phyloP scores from a whole-genome alignment of 176 grass and related monocot species.

The Oryza officinalis region DNA sequence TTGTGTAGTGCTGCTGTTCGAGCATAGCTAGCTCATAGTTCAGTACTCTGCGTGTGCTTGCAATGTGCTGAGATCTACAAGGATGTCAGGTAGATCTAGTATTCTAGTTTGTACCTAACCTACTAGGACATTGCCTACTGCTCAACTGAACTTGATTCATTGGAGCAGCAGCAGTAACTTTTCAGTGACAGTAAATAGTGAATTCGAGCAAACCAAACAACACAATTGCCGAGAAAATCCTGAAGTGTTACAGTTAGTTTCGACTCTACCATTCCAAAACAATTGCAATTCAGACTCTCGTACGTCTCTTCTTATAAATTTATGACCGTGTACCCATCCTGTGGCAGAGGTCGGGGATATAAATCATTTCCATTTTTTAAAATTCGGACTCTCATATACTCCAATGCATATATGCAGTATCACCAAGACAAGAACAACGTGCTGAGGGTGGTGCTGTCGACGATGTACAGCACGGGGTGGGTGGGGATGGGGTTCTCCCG shows the following conservation, averaged over 20 bases:
- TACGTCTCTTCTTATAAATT: too few relatives aligned
- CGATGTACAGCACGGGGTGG: slow-evolving; percentile 87
- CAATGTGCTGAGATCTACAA: not conserved
- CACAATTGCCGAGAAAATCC: not conserved
- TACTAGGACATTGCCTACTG: not conserved
- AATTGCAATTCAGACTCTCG: not conserved
- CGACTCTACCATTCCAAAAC: not conserved
- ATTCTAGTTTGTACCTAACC: slow-evolving; percentile 2
- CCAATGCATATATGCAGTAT: slow-evolving; percentile 49
- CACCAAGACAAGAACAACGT: slow-evolving; percentile 82
- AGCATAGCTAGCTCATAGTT: not conserved
- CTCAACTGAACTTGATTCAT: not conserved
- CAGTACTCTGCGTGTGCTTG: not conserved
- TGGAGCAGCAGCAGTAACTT: not conserved
- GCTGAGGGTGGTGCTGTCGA: slow-evolving; percentile 65
- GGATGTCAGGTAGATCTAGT: slow-evolving; percentile 19
- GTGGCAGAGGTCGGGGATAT: too few relatives aligned
- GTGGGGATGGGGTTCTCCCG: slow-evolving; percentile 91
- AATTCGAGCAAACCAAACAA: not conserved
- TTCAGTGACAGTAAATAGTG: not conserved
- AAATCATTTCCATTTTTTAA: too few relatives aligned
- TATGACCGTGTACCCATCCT: too few relatives aligned
- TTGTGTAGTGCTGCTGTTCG: not conserved
- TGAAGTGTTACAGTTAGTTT: not conserved
- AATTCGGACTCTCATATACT: not conserved